phyloP scores from a whole-genome alignment of 2,329 filamentous ascomycete genomes.

The Trichoderma simmonsii region DNA sequence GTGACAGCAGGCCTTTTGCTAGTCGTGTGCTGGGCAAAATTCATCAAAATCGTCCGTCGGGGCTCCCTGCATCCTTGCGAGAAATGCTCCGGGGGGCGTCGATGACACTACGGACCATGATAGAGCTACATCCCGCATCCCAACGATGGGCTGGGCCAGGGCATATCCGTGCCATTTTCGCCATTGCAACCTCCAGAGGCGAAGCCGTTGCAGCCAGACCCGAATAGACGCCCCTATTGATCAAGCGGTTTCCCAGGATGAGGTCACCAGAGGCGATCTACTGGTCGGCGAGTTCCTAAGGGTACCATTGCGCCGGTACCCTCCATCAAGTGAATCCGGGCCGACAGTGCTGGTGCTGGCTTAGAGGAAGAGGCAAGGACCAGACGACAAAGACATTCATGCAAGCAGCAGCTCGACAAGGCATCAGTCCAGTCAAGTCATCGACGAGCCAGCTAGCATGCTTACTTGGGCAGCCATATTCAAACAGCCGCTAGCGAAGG shows the following conservation, averaged over 20 bases:
- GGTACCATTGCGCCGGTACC: slow-evolving; percentile 16
- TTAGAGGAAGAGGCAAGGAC: not conserved
- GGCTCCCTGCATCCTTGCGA: not conserved
- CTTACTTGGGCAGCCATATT: not conserved
- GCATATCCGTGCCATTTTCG: not conserved
- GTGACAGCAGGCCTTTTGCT: not conserved
- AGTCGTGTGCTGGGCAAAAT: not conserved
- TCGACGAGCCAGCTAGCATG: not conserved
- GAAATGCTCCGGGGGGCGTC: not conserved
- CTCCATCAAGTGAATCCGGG: slow-evolving; percentile 9
- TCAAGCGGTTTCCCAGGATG: slow-evolving; percentile 2
- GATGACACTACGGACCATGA: not conserved
- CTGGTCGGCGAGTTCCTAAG: not conserved
- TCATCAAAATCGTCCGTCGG: not conserved
- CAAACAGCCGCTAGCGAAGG: not conserved
- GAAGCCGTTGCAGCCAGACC: not conserved
- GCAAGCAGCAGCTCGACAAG: not conserved
- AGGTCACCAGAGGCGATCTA: slow-evolving; percentile 13
- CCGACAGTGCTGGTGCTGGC: not conserved
- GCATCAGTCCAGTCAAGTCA: not conserved
- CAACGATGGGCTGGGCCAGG: not conserved
- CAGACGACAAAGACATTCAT: not conserved
- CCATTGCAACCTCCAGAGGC: not conserved
- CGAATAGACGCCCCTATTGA: not conserved
- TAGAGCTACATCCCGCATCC: not conserved